These are phyloP conservation scores for Macrotyloma uniflorum DNA, from an alignment of 306 rosid species.

Conservation along the genomic window DNA sequence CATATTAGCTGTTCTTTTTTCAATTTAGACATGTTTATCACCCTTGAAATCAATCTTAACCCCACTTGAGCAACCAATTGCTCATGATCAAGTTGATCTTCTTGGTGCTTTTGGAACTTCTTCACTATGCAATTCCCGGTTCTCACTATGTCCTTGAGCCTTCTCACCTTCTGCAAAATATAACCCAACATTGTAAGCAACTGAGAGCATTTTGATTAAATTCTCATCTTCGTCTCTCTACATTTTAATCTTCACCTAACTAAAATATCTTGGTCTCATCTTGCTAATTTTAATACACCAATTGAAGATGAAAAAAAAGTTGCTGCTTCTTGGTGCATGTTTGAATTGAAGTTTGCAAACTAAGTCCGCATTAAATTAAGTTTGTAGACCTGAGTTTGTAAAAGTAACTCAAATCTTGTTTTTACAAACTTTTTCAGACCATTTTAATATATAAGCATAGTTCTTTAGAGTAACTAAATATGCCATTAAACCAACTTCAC, in stretches of 20 bases:
- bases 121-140: constrained; percentile 70
- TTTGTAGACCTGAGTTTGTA: too few species aligned
- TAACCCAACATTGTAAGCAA: constrained; percentile 1
- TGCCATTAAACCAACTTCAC: too few species aligned
- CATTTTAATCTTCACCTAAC: neutral
- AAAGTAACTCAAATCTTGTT: too few species aligned
- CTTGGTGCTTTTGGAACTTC: constrained; percentile 76
- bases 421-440: too few species aligned
- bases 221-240: neutral
- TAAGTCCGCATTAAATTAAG: too few species aligned
- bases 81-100: constrained; percentile 47
- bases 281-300: too few species aligned
- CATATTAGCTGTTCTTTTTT: constrained; percentile 68
- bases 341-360: too few species aligned
- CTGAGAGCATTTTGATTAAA: neutral
- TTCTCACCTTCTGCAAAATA: constrained; percentile 69
- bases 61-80: constrained; percentile 75
- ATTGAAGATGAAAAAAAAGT: too few species aligned
- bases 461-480: too few species aligned
- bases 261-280: neutral
- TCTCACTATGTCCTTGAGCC: constrained; percentile 68
- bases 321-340: too few species aligned
- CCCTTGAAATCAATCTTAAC: constrained; percentile 72
- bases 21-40: constrained; percentile 67
- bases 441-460: too few species aligned